These are phyloP conservation scores for Somion occarium DNA, from an alignment of 1,284 basidiomycete species.

Conservation along the genomic window DNA sequence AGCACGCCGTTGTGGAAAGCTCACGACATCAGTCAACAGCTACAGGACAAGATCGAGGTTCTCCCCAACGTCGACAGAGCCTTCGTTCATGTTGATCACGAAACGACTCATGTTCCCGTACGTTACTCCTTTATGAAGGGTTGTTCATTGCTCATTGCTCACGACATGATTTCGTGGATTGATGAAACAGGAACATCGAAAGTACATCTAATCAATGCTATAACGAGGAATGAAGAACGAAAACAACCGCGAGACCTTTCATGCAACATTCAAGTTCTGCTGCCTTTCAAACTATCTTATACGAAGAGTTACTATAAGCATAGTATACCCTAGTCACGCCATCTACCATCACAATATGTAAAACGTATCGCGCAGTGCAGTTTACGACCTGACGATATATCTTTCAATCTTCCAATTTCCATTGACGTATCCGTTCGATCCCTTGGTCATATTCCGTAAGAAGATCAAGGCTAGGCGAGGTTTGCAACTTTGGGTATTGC, in stretches of 20 bases:
- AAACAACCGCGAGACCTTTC: too few relatives aligned
- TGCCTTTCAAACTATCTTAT: too few relatives aligned
- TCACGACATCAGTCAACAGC: conserved; percentile 87
- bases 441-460: conserved; percentile 19
- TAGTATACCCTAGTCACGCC: too few relatives aligned
- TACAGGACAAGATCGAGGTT: conserved; percentile 93
- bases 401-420: background rate
- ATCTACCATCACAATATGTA: too few relatives aligned
- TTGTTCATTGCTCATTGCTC: background rate
- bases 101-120: conserved; percentile 81
- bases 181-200: conserved; percentile 29
- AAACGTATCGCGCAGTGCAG: too few relatives aligned
- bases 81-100: conserved; percentile 93
- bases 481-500: too few relatives aligned
- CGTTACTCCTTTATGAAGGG: conserved; percentile 19
- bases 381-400: too few relatives aligned
- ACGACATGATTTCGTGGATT: too few relatives aligned
- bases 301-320: too few relatives aligned
- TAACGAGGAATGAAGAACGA: too few relatives aligned
- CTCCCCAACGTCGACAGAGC: conserved; percentile 89
- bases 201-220: conserved; percentile 20
- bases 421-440: conserved; percentile 3
- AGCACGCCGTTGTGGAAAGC: conserved; percentile 88
- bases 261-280: too few relatives aligned
- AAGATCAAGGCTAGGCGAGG: too few relatives aligned